Conservation (phyloP, 2,329 filamentous ascomycete species). For the Thelonectria discophora region DNA sequence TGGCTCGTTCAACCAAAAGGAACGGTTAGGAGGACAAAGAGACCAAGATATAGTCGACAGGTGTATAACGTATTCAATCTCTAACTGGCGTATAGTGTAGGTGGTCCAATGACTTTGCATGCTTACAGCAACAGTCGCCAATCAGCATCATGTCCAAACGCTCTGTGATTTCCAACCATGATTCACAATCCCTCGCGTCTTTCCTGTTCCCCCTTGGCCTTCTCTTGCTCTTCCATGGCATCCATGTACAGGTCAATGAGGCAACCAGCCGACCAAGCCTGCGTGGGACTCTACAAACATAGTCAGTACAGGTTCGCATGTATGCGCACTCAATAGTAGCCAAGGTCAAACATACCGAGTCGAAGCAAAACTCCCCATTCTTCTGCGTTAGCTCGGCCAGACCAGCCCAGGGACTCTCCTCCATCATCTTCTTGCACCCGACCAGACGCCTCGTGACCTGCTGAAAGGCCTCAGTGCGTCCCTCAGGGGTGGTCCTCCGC, state of each 20-base stretch:
- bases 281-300: conserved; percentile 78
- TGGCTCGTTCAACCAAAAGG: too few relatives aligned
- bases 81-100: background rate
- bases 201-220: conserved; percentile 7
- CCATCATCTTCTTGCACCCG: conserved; percentile 86
- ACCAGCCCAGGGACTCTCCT: conserved; percentile 85
- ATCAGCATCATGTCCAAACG: background rate
- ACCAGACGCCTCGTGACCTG: conserved; percentile 86
- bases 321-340: conserved; percentile 1
- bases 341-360: conserved; percentile 73
- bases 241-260: conserved; percentile 97
- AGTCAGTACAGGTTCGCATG: conserved; percentile 22
- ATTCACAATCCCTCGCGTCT: conserved; percentile 18
- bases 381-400: conserved; percentile 94
- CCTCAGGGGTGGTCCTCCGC: conserved; percentile 67
- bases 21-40: too few relatives aligned
- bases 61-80: background rate
- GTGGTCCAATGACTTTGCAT: background rate
- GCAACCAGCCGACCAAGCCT: conserved; percentile 95
- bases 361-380: conserved; percentile 80
- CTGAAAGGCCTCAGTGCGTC: conserved; percentile 88
- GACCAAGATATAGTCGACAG: too few relatives aligned
- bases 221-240: conserved; percentile 66
- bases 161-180: background rate
- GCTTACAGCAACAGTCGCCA: background rate